Base-by-base conservation (phyloP, 2,329 filamentous ascomycete species). In the Amphichorda felina region DNA sequence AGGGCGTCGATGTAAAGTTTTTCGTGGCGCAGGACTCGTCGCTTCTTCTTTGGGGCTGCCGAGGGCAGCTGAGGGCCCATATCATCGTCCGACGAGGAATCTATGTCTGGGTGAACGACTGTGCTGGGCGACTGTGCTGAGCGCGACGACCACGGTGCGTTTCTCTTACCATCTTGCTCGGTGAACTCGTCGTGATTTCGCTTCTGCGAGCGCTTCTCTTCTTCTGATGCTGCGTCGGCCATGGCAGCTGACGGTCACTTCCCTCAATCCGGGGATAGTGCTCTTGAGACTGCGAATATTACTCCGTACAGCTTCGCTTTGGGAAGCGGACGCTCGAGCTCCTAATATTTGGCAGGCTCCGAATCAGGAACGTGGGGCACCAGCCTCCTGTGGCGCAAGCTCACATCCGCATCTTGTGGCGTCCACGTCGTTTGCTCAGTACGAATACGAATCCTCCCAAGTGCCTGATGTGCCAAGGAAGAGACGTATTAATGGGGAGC, bases 1-100 rank as follows among this genome's bases (percentile, higher is more conserved):
- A 98, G 72, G 27, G 91, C 89, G 39, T 85, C 84, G 43, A 96
- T 67, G 60, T 95, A 96, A 49, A 96, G 78, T 57, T 91, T 94
- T 61, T 96, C 89, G 63, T 95, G 89, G 2, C 85, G 86, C 3
- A 98, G 76, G 48, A 84, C 84, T 48, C 88, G 75, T 43, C 84
- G 79, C 64, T 94, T 95, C 71, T 93, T 94, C 66, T 89, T 89
- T 37, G 78, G 82, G 2, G 79, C 76, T 34, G 79, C 72, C 2
- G 86, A 82, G 30, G 91, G 89, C 21, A 96, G 73, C 47, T 89
- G 82, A 19, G 91, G 91, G 30, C 91, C 91, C 64, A 95, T 91
- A 53, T 94, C 88, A 61, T 95, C 87, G 49, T 86, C 82, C 4
- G 83, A 89, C 25, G 85, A 93, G 49, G 72, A 76, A 36, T 75